These are phyloP conservation scores for Syzygium jambos DNA, from an alignment of 345 rosid genomes.

Conservation along the genomic window DNA sequence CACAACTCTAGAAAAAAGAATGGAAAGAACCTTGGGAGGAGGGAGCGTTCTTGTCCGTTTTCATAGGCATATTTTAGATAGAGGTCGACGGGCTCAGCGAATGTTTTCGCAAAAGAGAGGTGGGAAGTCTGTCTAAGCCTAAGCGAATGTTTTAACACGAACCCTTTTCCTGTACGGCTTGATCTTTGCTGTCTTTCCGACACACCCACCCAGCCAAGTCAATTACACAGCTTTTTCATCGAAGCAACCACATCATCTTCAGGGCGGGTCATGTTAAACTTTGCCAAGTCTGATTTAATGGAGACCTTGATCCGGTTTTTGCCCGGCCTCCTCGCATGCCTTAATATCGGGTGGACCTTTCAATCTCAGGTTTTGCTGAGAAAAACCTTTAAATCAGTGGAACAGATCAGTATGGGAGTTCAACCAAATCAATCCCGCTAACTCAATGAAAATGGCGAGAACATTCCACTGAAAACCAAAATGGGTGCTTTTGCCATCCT, in stretches of 20 bases:
- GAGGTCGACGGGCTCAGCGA: too few relatives aligned
- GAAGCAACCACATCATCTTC: slow-evolving; percentile 91
- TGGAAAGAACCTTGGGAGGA: too few relatives aligned
- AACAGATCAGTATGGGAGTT: background rate
- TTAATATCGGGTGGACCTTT: slow-evolving; percentile 61
- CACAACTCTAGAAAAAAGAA: too few relatives aligned
- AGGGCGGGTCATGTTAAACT: slow-evolving; percentile 68
- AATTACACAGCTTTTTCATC: slow-evolving; percentile 79
- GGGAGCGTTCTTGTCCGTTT: too few relatives aligned
- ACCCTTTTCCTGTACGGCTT: slow-evolving; percentile 65
- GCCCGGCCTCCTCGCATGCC: slow-evolving; percentile 42
- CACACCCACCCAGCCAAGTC: slow-evolving; percentile 77
- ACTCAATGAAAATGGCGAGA: background rate
- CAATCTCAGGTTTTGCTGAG: slow-evolving; percentile 70
- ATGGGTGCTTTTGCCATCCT: background rate
- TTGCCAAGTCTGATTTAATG: slow-evolving; percentile 72
- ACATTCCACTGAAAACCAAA: background rate
- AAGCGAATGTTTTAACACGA: slow-evolving; percentile 58
- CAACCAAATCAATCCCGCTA: background rate
- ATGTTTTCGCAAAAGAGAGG: too few relatives aligned
- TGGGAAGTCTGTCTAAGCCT: too few relatives aligned
- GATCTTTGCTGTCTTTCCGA: slow-evolving; percentile 85
- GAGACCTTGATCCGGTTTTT: slow-evolving; percentile 95
- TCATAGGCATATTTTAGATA: too few relatives aligned
- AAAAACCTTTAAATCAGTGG: slow-evolving; percentile 44